These are phyloP conservation scores for Euphorbia celastroides DNA, from an alignment of 441 rosid species.

Conservation along the genomic window DNA sequence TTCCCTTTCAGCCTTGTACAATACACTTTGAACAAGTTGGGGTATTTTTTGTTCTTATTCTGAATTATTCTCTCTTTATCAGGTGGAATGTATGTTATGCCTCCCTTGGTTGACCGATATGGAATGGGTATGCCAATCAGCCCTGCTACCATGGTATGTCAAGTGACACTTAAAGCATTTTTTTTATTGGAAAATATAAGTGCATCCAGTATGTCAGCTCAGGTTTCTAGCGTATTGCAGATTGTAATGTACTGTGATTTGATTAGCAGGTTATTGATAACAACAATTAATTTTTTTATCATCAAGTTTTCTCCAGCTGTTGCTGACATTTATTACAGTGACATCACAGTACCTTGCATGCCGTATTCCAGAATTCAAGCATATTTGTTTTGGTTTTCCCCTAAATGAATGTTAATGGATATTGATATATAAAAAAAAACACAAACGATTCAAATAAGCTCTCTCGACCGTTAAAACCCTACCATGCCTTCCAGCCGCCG, in stretches of 20 bases:
- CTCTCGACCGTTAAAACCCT: too few relatives aligned
- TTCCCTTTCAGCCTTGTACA: background rate
- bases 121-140: slow-evolving; percentile 83
- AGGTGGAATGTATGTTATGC: slow-evolving; percentile 89
- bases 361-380: too few relatives aligned
- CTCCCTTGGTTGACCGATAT: slow-evolving; percentile 84
- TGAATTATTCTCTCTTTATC: slow-evolving; percentile 14
- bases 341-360: background rate
- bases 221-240: background rate
- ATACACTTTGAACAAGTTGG: background rate
- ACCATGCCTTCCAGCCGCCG: too few relatives aligned
- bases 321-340: background rate
- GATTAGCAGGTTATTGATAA: background rate
- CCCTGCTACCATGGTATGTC: slow-evolving; percentile 75
- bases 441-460: too few relatives aligned
- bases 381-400: too few relatives aligned
- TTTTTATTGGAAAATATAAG: background rate
- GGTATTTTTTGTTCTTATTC: background rate
- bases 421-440: too few relatives aligned
- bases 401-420: too few relatives aligned
- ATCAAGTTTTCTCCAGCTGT: background rate
- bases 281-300: background rate
- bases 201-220: background rate
- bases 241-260: background rate
- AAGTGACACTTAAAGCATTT: slow-evolving; percentile 7